Base-by-base conservation (phyloP, 2,329 filamentous ascomycete species). In the Fusarium stilboides region DNA sequence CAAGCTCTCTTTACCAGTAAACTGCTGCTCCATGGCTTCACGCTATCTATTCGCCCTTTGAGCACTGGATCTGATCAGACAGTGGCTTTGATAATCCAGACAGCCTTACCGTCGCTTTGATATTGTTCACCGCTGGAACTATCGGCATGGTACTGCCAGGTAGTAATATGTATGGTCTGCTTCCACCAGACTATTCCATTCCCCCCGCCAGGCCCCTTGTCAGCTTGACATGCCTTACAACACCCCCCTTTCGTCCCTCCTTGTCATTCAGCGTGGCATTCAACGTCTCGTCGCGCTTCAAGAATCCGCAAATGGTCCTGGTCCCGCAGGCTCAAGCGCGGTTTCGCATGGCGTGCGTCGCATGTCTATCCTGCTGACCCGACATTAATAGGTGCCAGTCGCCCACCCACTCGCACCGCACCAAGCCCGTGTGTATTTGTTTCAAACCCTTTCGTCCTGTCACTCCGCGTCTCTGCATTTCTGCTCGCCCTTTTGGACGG, bases 321-420 rank as follows among this genome's bases (percentile, higher is more conserved):
- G 70, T 62, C 63, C 68, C 59, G 70, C 70, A 70, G 34, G 40
- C 65, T 71, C 68, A 70, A 73, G 72, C 68, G 62, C 61, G 62
- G 62, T 60, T 68, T 70, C 57, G 61, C 57, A 64, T 65, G 58
- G 65, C 64, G 61, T 71, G 51, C 65, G 73, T 72, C 64, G 70
- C 67, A 71, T 70, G 63, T 73, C 62, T 61, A 69, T 64, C 68
- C 71, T 70, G 67, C 62, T 67, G 65, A 68, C 65, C 71, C 44
- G 64, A 69, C 71, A 74, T 75, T 75, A 75, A 75, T 74, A 75
- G 73, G 71, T 73, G 65, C 63, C 57, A 68, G 61, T 51, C 69
- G 65, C 65, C 73, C 73, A 66, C 70, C 61, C 72, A 61, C 65
- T 61, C 40, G 67, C 51, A 57, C 63, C 47, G 57, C 69, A 59